Evolutionary conservation across 2,329 filamentous ascomycete species (phyloP), one percentile per base, ranked within the genome.

Genomic region (Lasiodiplodia gonubiensis): DNA sequence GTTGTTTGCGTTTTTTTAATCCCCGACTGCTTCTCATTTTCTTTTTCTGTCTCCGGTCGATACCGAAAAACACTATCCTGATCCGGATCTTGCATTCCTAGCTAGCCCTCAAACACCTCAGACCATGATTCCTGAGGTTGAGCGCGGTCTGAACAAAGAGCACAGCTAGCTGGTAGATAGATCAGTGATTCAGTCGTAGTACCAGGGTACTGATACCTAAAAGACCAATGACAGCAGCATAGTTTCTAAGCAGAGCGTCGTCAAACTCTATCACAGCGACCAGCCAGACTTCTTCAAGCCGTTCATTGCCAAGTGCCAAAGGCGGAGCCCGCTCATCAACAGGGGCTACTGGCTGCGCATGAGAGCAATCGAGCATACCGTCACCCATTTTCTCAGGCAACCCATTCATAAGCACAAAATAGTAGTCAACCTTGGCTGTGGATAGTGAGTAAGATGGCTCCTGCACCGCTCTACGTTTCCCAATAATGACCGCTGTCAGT

Each of bases 181-280:
- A 8, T 46, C 42, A 46, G 14, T 46, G 42, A 8, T 46, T 46
- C 11, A 46, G 42, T 46, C 42, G 42, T n/a, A 46, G 42, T 4
- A 46, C 4, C 3, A 16, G 49, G 42, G 27, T 37, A 53, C 61
- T 59, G 70, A 52, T 73, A 92, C 87, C 48, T 53, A 21, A 21
- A 63, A 79, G 78, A 97, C 93, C 68, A 97, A 97, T 77, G 94
- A 89, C 76, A 94, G 92, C 79, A 96, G 92, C 74, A 97, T 97
- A 72, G 90, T 94, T 18, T 97, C 93, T 16, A 97, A 97, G 77
- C 85, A 93, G 71, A 95, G 93, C 73, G 94, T 97, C n/a, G 93
- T 97, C 76, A 90, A 90, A 72, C 83, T 97, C 16, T 97, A 97
- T 78, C 90, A 92, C 75, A 85, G 90, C 18, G 74, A 88, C 69